phyloP scores from a whole-genome alignment of 2,329 filamentous ascomycete genomes.

The Dothiorella sarmentorum region DNA sequence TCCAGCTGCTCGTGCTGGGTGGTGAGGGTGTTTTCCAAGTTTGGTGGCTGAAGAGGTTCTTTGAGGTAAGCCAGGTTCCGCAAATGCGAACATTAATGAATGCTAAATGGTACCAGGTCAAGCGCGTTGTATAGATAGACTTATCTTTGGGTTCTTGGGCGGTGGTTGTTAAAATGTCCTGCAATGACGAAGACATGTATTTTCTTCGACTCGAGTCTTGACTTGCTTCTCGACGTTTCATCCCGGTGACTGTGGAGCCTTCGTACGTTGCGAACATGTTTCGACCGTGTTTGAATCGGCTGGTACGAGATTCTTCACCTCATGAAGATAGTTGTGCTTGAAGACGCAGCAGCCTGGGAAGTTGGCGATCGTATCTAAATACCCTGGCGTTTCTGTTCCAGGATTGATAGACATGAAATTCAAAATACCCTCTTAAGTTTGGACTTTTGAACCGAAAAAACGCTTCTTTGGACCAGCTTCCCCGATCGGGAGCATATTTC shows the following conservation, averaged over 20 bases:
- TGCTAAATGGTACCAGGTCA: conserved; percentile 47
- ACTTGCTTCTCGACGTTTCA: neutral
- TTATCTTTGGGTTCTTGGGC: neutral
- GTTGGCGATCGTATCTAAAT: neutral
- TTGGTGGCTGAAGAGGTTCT: conserved; percentile 99
- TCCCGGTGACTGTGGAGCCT: neutral
- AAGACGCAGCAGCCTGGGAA: neutral
- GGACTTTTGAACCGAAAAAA: too few species aligned
- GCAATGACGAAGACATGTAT: conserved; percentile 15
- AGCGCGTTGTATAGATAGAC: conserved; percentile 56
- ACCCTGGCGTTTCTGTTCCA: conserved; percentile 5
- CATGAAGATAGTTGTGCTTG: neutral
- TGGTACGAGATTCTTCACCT: too few species aligned
- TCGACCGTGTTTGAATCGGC: too few species aligned
- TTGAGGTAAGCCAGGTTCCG: conserved; percentile 60
- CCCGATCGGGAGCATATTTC: neutral
- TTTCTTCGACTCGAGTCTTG: neutral
- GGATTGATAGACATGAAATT: neutral
- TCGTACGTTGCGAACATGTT: neutral
- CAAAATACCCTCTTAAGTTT: too few species aligned
- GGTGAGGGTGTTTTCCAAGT: conserved; percentile 97
- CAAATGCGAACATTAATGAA: conserved; percentile 11
- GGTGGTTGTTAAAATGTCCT: conserved; percentile 2
- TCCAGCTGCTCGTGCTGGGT: conserved; percentile 84
- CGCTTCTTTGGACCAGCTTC: too few species aligned